Evolutionary conservation across 2,329 filamentous ascomycete species (phyloP), one percentile per base, ranked within the genome.

Genomic region (Truncatella angustata): DNA sequence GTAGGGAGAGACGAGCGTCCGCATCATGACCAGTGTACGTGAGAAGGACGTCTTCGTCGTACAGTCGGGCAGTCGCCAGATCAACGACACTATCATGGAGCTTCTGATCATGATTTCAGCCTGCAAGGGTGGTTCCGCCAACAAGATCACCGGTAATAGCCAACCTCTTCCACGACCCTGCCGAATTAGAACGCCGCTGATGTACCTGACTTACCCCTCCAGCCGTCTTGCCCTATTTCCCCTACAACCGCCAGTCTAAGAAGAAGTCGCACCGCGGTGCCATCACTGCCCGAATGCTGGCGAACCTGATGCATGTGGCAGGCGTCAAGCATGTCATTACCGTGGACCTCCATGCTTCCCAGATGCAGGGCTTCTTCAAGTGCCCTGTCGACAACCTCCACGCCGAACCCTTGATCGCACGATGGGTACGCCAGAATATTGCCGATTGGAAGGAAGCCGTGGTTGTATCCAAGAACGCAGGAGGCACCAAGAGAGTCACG

Each of bases 1-100:
- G 58, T 53, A 86, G 82, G 84, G 84, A 72, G 84, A 87, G 73
- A 87, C 84, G 54, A 86, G 83, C 65, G 84, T 87, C 62, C 81
- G 82, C 64, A 86, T 87, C 66, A 67, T 86, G 67, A 86, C 82
- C 43, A 87, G 84, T 70, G 91, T 99, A 59, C 89, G 94, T 62
- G 95, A 99, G 69, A 95, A 97, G 72, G 93, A 99, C 81, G 93
- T 99, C 64, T 99, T 97, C 72, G 93, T 99, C 68, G 88, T 99
- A 55, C 94, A 99, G 77, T 97, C 93, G 57, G 94, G 94, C 59
- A 97, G 94, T 74, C 81, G 85, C 67, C 91, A 88, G 74, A 96
- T 97, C 80, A 99, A 99, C 71, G 94, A 99, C 75, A 95, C 91
- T 66, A 91, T 99, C 68, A 97, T 99, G 91, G 94, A 99, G 79